Evolutionary conservation across 169 alveolate genomes (phyloP), one percentile per base, ranked within the genome.

Genomic region (Babesia divergens): DNA sequence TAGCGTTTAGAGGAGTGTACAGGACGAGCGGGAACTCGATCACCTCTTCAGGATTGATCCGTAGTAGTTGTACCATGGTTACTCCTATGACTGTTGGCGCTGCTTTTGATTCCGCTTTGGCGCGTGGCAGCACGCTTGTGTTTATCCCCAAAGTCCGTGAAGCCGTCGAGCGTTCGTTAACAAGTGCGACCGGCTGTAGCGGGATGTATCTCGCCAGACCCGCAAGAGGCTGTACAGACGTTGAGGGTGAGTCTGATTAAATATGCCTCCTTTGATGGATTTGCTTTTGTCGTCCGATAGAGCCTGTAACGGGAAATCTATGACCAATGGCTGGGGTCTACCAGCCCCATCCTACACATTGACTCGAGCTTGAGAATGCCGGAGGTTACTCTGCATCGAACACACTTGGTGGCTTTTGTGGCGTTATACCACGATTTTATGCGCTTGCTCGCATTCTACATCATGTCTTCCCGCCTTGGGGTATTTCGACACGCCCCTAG

Each of bases 1-100:
- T 82, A 55, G 92, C 83, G 53, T 90, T 91, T 37, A 91, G 86
- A 14, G 95, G 93, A 47, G 92, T 91, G 84, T 90, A 91, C 46
- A 86, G 84, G 22, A 91, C 94, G 42, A 90, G 91, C 26, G 95
- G 95, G 56, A 91, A 91, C 83, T 90, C 95, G 62, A 91, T 86
- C 40, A 83, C 89, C 68, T 91, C 91, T 58, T 91, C 91, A 31
- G 95, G 95, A 24, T 76, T 89, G 69, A 91, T 86, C 64, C 84
- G 82, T 58, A 91, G 83, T 42, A 91, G 89, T 47, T 49, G 65
- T 52, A 52, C 65, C 77, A 66, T 66, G 34, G n/a, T 50, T 52
- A 35, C 18, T 37, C 13, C n/a, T 6, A 9, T 4, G n/a, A n/a
- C n/a, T n/a, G n/a, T n/a, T n/a, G n/a, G n/a, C n/a, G n/a, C n/a